A percentile compares a stretch with the other conserved stretches of the same genome.
phyloP scores from a whole-genome alignment of 1,284 basidiomycete species.

The Malassezia equina region DNA sequence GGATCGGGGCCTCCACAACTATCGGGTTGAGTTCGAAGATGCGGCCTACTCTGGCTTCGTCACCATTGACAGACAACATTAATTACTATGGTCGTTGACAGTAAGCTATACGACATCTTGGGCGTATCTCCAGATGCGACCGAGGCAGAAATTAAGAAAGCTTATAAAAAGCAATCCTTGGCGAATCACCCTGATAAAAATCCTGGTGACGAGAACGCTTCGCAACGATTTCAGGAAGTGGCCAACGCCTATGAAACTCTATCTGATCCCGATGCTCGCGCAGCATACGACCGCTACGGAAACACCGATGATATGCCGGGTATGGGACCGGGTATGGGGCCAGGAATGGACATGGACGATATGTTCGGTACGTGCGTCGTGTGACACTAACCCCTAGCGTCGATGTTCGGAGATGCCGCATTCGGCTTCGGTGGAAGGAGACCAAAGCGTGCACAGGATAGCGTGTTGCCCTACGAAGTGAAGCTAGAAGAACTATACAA shows the following conservation, averaged over 20 bases:
- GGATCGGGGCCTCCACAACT: background rate
- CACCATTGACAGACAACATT: background rate
- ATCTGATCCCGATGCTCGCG: slow-evolving; percentile 31
- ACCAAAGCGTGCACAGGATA: slow-evolving; percentile 43
- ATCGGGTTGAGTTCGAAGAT: slow-evolving; percentile 8
- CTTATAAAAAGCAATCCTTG: slow-evolving; percentile 52
- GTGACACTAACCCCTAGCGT: slow-evolving; percentile 27
- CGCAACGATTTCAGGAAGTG: slow-evolving; percentile 41
- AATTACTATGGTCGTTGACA: slow-evolving; percentile 19
- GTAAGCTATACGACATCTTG: slow-evolving; percentile 52
- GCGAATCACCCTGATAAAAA: slow-evolving; percentile 45
- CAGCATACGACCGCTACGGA: slow-evolving; percentile 40
- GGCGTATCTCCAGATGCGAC: slow-evolving; percentile 61
- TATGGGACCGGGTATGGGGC: background rate
- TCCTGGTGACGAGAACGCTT: slow-evolving; percentile 34
- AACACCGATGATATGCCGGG: slow-evolving; percentile 23
- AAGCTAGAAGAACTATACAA: slow-evolving; percentile 85
- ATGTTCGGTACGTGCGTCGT: slow-evolving; percentile 26
- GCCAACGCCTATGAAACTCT: slow-evolving; percentile 42
- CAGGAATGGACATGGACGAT: slow-evolving; percentile 29
- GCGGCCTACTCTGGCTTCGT: background rate
- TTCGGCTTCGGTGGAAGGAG: slow-evolving; percentile 35
- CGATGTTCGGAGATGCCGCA: slow-evolving; percentile 16
- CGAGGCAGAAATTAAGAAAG: slow-evolving; percentile 70
- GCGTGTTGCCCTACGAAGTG: slow-evolving; percentile 65